Evolutionary conservation across 2,329 filamentous ascomycete genomes (phyloP), one percentile per base, ranked within the genome.

Genomic region (Colletotrichum navitas): DNA sequence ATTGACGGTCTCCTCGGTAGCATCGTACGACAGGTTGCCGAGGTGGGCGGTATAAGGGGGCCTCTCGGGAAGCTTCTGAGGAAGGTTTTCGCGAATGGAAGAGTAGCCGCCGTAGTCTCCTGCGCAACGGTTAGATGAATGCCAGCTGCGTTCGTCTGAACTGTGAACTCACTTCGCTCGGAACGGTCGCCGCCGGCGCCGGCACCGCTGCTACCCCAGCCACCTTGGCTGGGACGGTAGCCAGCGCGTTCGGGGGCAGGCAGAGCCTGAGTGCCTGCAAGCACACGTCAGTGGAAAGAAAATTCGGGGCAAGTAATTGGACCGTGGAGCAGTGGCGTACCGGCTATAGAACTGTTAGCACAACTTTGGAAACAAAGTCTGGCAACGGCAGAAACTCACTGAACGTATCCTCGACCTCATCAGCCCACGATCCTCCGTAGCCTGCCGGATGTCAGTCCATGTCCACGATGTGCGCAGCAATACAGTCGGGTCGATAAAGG

Each of bases 1-100:
- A 76, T 88, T 91, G 74, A 99, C 92, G 78, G 95, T 92, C 76
- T 91, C 92, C 75, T 90, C 89, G 65, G 93, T 96, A 67, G 95
- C 93, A 80, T 99, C 95, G 83, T 98, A 99, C 61, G 95, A 96
- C 73, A 99, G 89, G 81, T 99, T 99, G 79, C 96, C 96, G 72
- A 99, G 88, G 84, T 99, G 96, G 74, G 95, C 95, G 71, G 96
- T 99, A 84, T 91, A 99, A 16, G 96, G 96, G 71, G 97, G 96
- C 85, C 94, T 95, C 74, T 93, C 92, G 67, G 96, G 96, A 66
- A 99, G 89, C 47, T 29, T 45, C 60, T 72, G 69, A 18, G 69
- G 69, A 39, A 72, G 69, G 52, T 72, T 88, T 80, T 97, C 94
- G 81, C 94, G 93, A 74, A 72, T 72, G 39, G 69, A 72, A 21